Evolutionary conservation across 495 filamentous ascomycete species (phyloP).

Genomic region (Penicillium maclennaniae): DNA sequence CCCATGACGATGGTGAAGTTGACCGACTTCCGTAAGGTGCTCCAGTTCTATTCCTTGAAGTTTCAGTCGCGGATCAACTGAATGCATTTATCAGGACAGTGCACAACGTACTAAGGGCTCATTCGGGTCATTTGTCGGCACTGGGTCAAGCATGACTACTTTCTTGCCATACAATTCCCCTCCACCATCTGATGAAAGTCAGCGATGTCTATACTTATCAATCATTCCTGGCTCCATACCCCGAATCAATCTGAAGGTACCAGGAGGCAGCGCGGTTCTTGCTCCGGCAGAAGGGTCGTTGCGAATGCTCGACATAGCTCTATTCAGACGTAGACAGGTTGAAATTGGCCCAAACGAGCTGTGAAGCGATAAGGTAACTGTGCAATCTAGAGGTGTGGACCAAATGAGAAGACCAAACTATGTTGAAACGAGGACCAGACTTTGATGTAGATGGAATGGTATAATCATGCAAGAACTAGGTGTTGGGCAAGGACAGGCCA

Average conservation of each 20-base stretch:
- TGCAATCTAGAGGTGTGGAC: background rate
- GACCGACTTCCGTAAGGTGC: slow-evolving; percentile 23
- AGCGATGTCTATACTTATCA: background rate
- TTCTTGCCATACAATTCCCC: slow-evolving; percentile 13
- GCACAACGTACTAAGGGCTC: slow-evolving; percentile 26
- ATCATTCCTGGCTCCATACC: slow-evolving; percentile 8
- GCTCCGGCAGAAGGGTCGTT: background rate
- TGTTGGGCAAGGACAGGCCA: background rate
- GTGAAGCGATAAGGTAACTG: background rate
- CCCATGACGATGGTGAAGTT: slow-evolving; percentile 32
- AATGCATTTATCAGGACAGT: background rate
- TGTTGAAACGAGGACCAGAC: background rate
- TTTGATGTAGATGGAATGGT: background rate
- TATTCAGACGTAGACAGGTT: background rate
- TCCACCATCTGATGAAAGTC: slow-evolving; percentile 15
- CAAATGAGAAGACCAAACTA: background rate
- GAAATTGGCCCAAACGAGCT: background rate
- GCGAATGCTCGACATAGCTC: background rate
- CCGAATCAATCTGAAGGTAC: slow-evolving; percentile 32
- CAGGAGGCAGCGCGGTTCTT: slow-evolving; percentile 19
- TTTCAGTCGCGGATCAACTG: background rate
- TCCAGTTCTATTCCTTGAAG: slow-evolving; percentile 29
- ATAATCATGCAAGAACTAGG: background rate
- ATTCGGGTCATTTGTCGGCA: slow-evolving; percentile 33
- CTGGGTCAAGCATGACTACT: slow-evolving; percentile 25